Evolutionary conservation across 257 asterid genomes (phyloP).

Genomic region (Scutellaria minor): DNA sequence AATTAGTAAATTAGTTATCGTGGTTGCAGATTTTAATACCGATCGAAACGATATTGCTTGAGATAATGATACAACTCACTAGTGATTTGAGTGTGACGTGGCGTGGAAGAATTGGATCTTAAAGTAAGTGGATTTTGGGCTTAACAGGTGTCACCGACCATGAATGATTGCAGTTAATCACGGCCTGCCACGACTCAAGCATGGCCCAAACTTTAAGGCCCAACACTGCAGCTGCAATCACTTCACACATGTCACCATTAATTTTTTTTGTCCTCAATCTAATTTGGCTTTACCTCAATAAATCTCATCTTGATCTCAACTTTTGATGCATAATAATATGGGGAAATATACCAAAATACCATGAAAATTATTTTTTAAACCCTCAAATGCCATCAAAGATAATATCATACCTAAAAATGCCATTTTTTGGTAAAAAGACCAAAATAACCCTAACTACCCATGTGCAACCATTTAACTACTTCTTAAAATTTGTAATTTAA

Average conservation of each 20-base stretch:
- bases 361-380: too few species aligned
- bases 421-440: too few species aligned
- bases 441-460: too few species aligned
- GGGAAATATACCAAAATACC: too few species aligned
- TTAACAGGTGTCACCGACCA: constrained; percentile 26
- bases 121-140: not conserved
- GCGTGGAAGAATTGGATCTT: not conserved
- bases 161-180: not conserved
- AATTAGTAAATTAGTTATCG: not conserved
- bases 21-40: not conserved
- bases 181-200: not conserved
- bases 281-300: not conserved
- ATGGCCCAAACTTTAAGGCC: constrained; percentile 3
- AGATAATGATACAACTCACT: too few species aligned
- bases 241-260: not conserved
- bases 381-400: too few species aligned
- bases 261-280: not conserved
- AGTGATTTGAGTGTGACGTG: not conserved
- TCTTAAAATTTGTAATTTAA: too few species aligned
- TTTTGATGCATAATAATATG: not conserved
- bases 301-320: not conserved
- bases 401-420: too few species aligned
- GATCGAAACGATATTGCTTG: too few species aligned
- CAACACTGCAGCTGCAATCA: not conserved
- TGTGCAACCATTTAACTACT: too few species aligned